phyloP scores from a whole-genome alignment of 2,329 filamentous ascomycete species.

The Curvularia eragrostidis region DNA sequence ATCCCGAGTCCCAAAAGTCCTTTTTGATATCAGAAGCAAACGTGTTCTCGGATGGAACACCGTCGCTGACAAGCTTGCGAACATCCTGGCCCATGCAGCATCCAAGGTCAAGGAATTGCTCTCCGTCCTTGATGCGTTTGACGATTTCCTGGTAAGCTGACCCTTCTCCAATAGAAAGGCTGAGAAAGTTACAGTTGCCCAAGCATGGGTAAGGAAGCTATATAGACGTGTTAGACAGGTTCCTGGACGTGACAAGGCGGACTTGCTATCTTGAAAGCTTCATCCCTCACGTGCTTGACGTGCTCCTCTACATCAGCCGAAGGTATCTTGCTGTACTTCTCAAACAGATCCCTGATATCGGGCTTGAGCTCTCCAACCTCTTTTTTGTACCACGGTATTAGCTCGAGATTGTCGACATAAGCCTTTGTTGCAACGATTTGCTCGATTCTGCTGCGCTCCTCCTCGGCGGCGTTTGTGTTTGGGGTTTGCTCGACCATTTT shows the following conservation, averaged over 20 bases:
- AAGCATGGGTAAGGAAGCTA: constrained; percentile 49
- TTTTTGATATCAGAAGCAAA: constrained; percentile 51
- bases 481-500: constrained; percentile 21
- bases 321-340: constrained; percentile 50
- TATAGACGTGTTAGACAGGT: not conserved
- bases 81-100: constrained; percentile 57
- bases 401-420: constrained; percentile 29
- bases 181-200: constrained; percentile 47
- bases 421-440: constrained; percentile 26
- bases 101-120: constrained; percentile 52
- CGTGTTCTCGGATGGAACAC: constrained; percentile 50
- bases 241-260: not conserved
- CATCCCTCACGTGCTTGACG: constrained; percentile 43
- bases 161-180: constrained; percentile 36
- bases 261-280: constrained; percentile 42
- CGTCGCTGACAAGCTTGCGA: constrained; percentile 53
- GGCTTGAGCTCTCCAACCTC: constrained; percentile 39
- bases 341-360: constrained; percentile 44
- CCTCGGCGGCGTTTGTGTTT: constrained; percentile 5
- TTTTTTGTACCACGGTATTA: constrained; percentile 43
- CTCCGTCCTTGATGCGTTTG: constrained; percentile 44
- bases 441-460: constrained; percentile 19
- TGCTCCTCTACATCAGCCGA: constrained; percentile 46
- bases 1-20: constrained; percentile 63
- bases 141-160: constrained; percentile 43